Evolutionary conservation across 371 early-diverging fungal genomes (phyloP).

Genomic region (Mucor irregularis): DNA sequence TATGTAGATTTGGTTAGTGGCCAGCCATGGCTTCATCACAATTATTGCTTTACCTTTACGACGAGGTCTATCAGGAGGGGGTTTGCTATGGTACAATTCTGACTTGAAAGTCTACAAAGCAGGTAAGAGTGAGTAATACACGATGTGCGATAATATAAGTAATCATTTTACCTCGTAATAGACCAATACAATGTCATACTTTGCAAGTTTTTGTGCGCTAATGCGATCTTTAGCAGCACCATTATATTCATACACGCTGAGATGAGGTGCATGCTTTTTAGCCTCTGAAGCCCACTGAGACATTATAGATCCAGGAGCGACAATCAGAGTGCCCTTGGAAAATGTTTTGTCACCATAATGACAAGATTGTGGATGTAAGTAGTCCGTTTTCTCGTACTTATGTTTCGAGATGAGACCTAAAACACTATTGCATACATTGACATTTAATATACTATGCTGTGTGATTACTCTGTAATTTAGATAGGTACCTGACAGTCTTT

Average conservation of each 20-base stretch:
- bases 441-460: no score
- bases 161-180: conserved; percentile 46
- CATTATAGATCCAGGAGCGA: conserved; percentile 62
- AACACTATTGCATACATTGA: conserved; percentile 34
- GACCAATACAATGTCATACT: conserved; percentile 59
- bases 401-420: conserved; percentile 46
- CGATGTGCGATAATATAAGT: no score
- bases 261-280: conserved; percentile 45
- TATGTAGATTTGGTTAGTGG: no score
- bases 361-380: background rate
- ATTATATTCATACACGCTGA: conserved; percentile 33
- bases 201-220: conserved; percentile 31
- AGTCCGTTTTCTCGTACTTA: conserved; percentile 8
- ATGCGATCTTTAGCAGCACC: conserved; percentile 15
- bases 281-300: conserved; percentile 69
- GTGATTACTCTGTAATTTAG: no score
- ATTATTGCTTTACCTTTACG: conserved; percentile 35
- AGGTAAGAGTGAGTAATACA: background rate
- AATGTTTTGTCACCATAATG: conserved; percentile 1
- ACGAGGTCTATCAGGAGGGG: conserved; percentile 26
- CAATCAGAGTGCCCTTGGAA: conserved; percentile 59
- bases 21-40: no score
- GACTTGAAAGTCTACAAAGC: conserved; percentile 39
- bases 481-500: conserved; percentile 82
- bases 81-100: conserved; percentile 52